A percentile compares a stretch with the other conserved stretches of the same genome.
phyloP scores from a whole-genome alignment of 2,329 filamentous ascomycete species.

The Penicillium freii region DNA sequence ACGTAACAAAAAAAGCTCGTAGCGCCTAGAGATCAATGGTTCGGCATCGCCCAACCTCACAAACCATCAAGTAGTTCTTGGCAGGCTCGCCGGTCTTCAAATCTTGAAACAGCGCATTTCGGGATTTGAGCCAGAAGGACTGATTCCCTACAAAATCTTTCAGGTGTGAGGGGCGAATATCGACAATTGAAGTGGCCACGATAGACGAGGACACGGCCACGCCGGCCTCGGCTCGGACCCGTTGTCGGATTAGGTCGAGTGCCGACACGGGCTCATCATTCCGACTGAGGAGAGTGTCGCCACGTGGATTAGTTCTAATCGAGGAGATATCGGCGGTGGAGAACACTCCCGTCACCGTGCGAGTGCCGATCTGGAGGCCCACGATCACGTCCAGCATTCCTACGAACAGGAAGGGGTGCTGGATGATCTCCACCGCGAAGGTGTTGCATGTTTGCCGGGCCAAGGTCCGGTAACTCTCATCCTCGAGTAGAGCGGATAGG shows the following conservation, averaged over 20 bases:
- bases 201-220: constrained; percentile 33
- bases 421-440: constrained; percentile 87
- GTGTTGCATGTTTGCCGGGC: constrained; percentile 75
- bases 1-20: neutral
- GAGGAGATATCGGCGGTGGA: constrained; percentile 34
- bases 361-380: constrained; percentile 67
- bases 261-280: constrained; percentile 26
- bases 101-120: constrained; percentile 40
- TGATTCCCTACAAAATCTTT: constrained; percentile 35
- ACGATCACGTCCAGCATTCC: constrained; percentile 76
- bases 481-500: constrained; percentile 67
- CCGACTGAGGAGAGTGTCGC: constrained; percentile 17
- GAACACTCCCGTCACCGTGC: constrained; percentile 57
- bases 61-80: constrained; percentile 42
- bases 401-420: constrained; percentile 89
- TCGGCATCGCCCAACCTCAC: constrained; percentile 38
- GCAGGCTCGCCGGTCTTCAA: constrained; percentile 33
- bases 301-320: constrained; percentile 6
- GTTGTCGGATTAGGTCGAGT: constrained; percentile 31
- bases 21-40: constrained; percentile 33
- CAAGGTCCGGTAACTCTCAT: constrained; percentile 61
- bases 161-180: constrained; percentile 35
- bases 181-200: constrained; percentile 36
- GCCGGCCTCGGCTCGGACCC: constrained; percentile 37
- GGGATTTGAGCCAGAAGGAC: constrained; percentile 40